Conservation (phyloP, 192 early-diverging fungal genomes). For the Coemansia sp. region DNA sequence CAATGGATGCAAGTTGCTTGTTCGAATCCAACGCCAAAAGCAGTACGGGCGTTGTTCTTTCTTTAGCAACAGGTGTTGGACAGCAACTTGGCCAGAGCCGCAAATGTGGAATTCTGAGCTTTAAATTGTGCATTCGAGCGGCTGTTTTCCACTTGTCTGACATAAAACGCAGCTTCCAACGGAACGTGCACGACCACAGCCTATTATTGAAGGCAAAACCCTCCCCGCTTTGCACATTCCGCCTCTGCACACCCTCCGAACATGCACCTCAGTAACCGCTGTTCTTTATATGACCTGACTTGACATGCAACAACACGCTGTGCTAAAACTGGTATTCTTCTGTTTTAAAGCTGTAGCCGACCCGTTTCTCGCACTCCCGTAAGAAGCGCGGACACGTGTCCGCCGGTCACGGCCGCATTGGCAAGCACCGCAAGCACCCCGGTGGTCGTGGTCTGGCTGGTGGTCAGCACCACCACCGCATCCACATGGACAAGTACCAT, state of each 20-base stretch:
- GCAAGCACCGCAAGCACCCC: slow-evolving; percentile 99
- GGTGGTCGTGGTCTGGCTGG: slow-evolving; percentile 99
- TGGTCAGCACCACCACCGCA: slow-evolving; percentile 99
- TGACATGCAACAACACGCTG: no score
- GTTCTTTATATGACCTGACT: no score
- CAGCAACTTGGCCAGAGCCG: not conserved
- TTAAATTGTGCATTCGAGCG: not conserved
- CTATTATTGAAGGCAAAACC: not conserved
- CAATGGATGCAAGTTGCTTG: not conserved
- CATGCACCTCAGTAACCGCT: no score
- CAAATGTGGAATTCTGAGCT: not conserved
- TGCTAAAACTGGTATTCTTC: no score
- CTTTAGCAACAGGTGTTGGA: not conserved
- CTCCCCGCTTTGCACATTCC: not conserved
- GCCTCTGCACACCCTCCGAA: not conserved
- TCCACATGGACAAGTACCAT: slow-evolving; percentile 99
- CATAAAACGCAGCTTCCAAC: no score
- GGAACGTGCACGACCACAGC: not conserved
- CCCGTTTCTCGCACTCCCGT: slow-evolving; percentile 53
- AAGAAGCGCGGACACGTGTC: slow-evolving; percentile 99
- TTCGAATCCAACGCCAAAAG: not conserved
- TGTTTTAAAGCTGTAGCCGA: slow-evolving; percentile 46
- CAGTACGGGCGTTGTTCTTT: not conserved
- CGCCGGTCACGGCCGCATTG: slow-evolving; percentile 99
- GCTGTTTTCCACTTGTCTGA: not conserved